Evolutionary conservation across 208 protist species (phyloP), one percentile per base, ranked within the genome.

Genomic region (Leishmania major): DNA sequence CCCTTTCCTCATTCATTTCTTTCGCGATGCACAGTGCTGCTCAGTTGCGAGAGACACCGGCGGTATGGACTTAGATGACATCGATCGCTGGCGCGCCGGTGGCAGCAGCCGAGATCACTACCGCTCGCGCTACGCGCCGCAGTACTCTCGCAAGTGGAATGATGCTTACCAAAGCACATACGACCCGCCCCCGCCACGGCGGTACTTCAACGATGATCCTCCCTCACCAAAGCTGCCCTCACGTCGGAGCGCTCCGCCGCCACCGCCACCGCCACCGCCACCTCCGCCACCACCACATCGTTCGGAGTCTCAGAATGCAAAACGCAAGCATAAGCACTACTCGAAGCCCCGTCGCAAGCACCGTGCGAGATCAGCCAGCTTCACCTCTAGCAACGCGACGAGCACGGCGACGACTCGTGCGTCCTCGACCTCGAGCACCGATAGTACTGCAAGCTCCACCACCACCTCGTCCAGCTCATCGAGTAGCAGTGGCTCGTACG

Each of bases 61-160:
- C 15, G 19, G 25, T 43, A 81, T 82, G 83, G 74, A 83, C 35
- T 59, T 83, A 35, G 79, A 87, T 31, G 76, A 88, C 59, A 71
- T 84, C 15, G 72, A 84, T 53, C 72, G 80, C 49, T 84, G 74
- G 76, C 77, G 60, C 51, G 40, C 40, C 75, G 53, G 59, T 22
- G 53, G 75, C 6, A 69, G 69, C 35, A 55, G 69, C 25, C 77
- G 81, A 13, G 64, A 59, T 64, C 75, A 77, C 74, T 80, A 81
- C 43, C 57, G 45, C 55, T 55, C 77, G 3, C 67, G 13, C 55
- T 74, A 74, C 70, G 37, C 75, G 22, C 4, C 75, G 40, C 57
- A 67, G 57, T 69, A 78, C 75, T 35, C 43, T 59, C 62, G 45
- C 28, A 53, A 53, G 49, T 71, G 40, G 49, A 82, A 67, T 13